Conservation (phyloP, 2,329 filamentous ascomycete species). For the Hymenoscyphus infarciens region DNA sequence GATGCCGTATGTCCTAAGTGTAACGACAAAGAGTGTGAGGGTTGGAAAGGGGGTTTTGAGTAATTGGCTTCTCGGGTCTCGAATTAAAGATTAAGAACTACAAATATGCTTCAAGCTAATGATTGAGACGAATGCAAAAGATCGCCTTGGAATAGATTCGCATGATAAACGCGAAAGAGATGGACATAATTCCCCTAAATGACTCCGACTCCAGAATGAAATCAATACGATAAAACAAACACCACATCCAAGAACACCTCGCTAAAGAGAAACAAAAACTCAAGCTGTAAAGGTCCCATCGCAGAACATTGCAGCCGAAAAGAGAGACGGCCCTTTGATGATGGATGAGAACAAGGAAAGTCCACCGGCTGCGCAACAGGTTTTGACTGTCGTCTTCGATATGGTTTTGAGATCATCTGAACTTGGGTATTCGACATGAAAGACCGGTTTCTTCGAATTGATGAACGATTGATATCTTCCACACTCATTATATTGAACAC, state of each 20-base stretch:
- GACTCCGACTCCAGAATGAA: background rate
- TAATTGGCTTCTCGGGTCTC: no score
- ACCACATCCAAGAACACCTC: background rate
- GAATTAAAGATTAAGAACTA: no score
- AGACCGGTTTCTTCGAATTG: conserved; percentile 60
- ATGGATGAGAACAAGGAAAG: background rate
- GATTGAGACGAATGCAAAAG: no score
- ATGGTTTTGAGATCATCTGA: background rate
- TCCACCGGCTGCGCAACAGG: background rate
- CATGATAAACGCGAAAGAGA: no score
- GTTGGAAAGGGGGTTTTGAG: no score
- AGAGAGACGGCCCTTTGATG: background rate
- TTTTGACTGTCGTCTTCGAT: background rate
- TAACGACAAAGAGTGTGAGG: no score
- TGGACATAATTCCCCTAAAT: no score
- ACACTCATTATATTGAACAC: conserved; percentile 58
- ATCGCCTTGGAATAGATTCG: no score
- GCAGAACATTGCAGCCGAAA: background rate
- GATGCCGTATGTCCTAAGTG: no score
- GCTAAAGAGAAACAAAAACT: background rate
- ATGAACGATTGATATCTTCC: conserved; percentile 55
- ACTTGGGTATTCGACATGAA: conserved; percentile 62
- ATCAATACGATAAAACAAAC: background rate
- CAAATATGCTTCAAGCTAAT: no score
- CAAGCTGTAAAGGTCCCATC: background rate